Conservation (phyloP, 2,329 filamentous ascomycete species). For the Colletotrichum horii region DNA sequence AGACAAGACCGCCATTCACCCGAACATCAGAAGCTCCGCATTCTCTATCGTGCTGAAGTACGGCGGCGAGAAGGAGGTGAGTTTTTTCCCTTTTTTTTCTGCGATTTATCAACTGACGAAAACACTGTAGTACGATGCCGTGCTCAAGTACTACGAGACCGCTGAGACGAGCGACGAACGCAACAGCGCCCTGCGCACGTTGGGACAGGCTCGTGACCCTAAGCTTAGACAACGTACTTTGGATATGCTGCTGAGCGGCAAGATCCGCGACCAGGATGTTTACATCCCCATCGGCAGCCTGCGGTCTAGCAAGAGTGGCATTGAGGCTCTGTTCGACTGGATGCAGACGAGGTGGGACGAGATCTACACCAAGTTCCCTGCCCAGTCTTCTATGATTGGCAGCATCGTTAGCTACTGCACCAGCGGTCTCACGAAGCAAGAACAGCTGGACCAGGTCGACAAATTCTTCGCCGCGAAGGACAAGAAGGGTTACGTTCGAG, state of each 20-base stretch:
- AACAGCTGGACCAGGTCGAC: conserved; percentile 78
- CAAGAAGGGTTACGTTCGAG: conserved; percentile 84
- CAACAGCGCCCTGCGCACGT: conserved; percentile 84
- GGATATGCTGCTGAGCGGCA: conserved; percentile 73
- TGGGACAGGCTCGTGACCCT: conserved; percentile 80
- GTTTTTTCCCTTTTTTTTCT: conserved; percentile 20
- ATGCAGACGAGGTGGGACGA: conserved; percentile 89
- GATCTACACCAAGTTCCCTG: conserved; percentile 80
- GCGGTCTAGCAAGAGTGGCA: conserved; percentile 77
- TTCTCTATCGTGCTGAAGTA: conserved; percentile 85
- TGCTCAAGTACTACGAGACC: conserved; percentile 66
- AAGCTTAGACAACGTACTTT: conserved; percentile 84
- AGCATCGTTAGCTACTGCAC: conserved; percentile 84
- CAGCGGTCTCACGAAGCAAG: conserved; percentile 76
- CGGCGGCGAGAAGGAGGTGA: conserved; percentile 81
- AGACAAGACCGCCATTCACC: conserved; percentile 83
- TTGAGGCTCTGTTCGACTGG: conserved; percentile 82
- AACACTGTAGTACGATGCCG: conserved; percentile 68
- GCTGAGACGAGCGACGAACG: conserved; percentile 70
- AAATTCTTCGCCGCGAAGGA: conserved; percentile 83
- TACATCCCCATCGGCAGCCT: conserved; percentile 87
- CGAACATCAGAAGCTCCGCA: conserved; percentile 87
- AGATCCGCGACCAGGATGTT: conserved; percentile 93
- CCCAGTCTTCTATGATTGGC: conserved; percentile 85
- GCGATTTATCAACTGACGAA: neutral